Percentiles rank a stretch among this genome's conserved stretches.
phyloP scores from a whole-genome alignment of 768 basidiomycete species.

The Boletus reticuloceps region DNA sequence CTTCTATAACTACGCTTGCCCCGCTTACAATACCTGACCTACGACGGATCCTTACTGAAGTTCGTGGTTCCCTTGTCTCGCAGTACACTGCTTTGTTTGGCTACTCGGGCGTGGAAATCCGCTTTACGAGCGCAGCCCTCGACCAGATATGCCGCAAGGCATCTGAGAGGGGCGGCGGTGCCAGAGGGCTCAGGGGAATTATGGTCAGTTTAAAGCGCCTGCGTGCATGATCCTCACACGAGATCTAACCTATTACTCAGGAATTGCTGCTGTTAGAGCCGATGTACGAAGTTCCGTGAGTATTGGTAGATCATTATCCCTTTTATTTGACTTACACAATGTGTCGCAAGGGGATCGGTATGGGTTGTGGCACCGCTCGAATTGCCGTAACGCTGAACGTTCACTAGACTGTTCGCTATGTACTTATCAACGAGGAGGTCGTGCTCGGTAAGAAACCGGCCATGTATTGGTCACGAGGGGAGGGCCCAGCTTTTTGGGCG shows the following conservation, averaged over 20 bases:
- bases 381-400: conserved; percentile 7
- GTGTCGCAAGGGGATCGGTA: conserved; percentile 58
- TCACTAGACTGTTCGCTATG: conserved; percentile 68
- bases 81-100: conserved; percentile 86
- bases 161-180: conserved; percentile 81
- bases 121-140: conserved; percentile 80
- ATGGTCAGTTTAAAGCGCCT: conserved; percentile 50
- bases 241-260: conserved; percentile 34
- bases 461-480: conserved; percentile 72
- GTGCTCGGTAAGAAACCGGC: conserved; percentile 63
- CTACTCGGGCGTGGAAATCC: conserved; percentile 80
- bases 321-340: background rate
- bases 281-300: conserved; percentile 92
- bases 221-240: background rate
- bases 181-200: conserved; percentile 84
- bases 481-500: conserved; percentile 69
- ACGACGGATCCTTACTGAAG: conserved; percentile 87
- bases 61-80: conserved; percentile 85
- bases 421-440: conserved; percentile 74
- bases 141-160: conserved; percentile 82
- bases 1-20: conserved; percentile 81
- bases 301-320: conserved; percentile 19
- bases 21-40: conserved; percentile 81
- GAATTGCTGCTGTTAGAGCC: conserved; percentile 81
- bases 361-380: conserved; percentile 22